These are phyloP conservation scores for Trypanosoma scelopori DNA, from an alignment of 208 protist genomes.

Conservation along the genomic window DNA sequence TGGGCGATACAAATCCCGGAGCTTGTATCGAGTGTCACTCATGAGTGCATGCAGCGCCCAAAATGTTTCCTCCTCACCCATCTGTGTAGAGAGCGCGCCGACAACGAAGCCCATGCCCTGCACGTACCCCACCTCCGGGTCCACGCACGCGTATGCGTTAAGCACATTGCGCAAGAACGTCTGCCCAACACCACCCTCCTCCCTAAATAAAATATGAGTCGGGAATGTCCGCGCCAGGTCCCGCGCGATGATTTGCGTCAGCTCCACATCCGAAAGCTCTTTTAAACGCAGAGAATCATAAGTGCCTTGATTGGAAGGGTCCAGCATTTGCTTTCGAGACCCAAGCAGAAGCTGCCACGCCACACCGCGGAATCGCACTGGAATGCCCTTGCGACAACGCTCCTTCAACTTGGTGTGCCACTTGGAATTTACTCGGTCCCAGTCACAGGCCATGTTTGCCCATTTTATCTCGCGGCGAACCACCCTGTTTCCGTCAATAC, in stretches of 20 bases:
- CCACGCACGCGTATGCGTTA: slow-evolving; percentile 84
- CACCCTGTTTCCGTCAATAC: slow-evolving; percentile 67
- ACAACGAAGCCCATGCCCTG: slow-evolving; percentile 95
- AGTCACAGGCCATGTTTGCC: slow-evolving; percentile 86
- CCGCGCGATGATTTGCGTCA: slow-evolving; percentile 67
- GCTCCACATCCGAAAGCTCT: slow-evolving; percentile 53
- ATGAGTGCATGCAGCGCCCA: slow-evolving; percentile 91
- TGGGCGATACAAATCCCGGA: slow-evolving; percentile 87
- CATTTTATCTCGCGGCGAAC: slow-evolving; percentile 88
- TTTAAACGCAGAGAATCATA: slow-evolving; percentile 76
- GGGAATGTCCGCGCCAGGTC: slow-evolving; percentile 90
- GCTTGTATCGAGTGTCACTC: slow-evolving; percentile 76
- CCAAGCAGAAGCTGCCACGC: slow-evolving; percentile 88
- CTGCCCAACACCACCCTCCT: slow-evolving; percentile 81
- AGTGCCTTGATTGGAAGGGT: slow-evolving; percentile 66
- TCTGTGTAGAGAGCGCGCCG: slow-evolving; percentile 84
- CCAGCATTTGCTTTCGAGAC: slow-evolving; percentile 71
- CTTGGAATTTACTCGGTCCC: slow-evolving; percentile 68
- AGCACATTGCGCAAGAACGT: slow-evolving; percentile 88
- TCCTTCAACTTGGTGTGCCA: slow-evolving; percentile 84
- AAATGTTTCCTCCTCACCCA: slow-evolving; percentile 92
- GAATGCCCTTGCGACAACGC: slow-evolving; percentile 90
- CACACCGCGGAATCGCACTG: slow-evolving; percentile 67
- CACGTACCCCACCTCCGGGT: slow-evolving; percentile 93
- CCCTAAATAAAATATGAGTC: slow-evolving; percentile 85